These are phyloP conservation scores for Gaertneriomyces sp. DNA, from an alignment of 192 early-diverging fungal species.

Conservation along the genomic window DNA sequence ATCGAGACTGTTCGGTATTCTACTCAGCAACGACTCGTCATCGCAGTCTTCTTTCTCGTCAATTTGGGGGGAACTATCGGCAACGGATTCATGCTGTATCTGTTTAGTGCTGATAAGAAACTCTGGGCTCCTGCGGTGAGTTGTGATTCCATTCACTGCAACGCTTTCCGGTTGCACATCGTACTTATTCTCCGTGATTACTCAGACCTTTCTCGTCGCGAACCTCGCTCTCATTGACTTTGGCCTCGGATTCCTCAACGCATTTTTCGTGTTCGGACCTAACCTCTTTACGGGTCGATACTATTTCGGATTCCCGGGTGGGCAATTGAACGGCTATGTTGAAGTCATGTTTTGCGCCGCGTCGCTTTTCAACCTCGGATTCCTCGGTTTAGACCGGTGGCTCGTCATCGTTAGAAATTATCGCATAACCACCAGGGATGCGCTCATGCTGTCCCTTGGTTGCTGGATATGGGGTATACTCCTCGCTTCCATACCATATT, in stretches of 20 bases:
- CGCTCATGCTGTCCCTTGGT: background rate
- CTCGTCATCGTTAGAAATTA: conserved; percentile 1
- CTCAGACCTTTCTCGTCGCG: conserved; percentile 1
- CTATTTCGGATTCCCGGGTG: background rate
- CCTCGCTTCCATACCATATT: conserved; percentile 1
- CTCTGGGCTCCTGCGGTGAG: background rate
- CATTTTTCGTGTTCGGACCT: background rate
- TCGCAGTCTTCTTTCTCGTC: background rate
- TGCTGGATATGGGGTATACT: background rate
- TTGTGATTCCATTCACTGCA: too few species aligned
- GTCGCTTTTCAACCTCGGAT: background rate
- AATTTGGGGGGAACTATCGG: background rate
- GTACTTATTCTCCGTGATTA: background rate
- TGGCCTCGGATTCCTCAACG: background rate
- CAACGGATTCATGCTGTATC: background rate
- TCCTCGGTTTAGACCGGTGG: conserved; percentile 5
- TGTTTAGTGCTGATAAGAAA: background rate
- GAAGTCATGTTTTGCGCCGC: background rate
- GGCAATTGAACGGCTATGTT: background rate
- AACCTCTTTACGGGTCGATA: background rate
- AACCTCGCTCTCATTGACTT: conserved; percentile 2
- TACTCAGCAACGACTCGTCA: background rate
- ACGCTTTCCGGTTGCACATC: too few species aligned
- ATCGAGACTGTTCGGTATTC: background rate
- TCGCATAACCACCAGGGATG: background rate